Evolutionary conservation across 192 early-diverging fungal genomes (phyloP), one percentile per base, ranked within the genome.

Genomic region (Spizellomyces punctatus): DNA sequence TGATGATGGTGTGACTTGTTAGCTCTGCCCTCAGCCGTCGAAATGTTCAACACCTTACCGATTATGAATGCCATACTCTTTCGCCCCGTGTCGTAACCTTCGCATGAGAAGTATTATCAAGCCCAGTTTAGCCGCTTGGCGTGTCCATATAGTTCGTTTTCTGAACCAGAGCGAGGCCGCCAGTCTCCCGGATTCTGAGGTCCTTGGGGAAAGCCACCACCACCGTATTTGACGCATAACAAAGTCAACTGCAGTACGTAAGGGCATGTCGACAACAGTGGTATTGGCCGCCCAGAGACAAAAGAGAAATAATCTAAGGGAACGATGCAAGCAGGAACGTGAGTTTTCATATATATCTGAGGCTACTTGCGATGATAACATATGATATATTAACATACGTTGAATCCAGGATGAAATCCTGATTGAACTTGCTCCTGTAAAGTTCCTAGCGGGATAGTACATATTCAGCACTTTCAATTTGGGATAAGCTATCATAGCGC

Each of bases 1-100:
- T 69, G 56, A 10, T 56, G 17, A 56, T 56, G 22, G 7, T 10
- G 16, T 10, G 16, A 22, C 9, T 27, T 49, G 1, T 8, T 21
- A n/a, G n/a, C 21, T 14, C 27, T 8, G 8, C 10, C 41, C 4
- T 65, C 43, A 46, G n/a, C 14, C 2, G 21, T 16, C 45, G 17
- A 14, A 16, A 65, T 16, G n/a, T 48, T 16, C 48, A 16, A 10
- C 27, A 75, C 72, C 72, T 41, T 60, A 82, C 77, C 79, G 36
- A 58, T 82, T 80, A 60, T 82, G 81, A 36, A 82, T 48, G 41
- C 81, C 81, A 54, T 82, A 82, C 8, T 61, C 46, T 10, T 46
- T 62, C 5, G 79, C 81, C 12, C 67, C 57, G 6, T 46, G n/a
- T 57, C 69, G 36, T 7, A 77, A 42, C 27, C 61, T 63, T 21